These are phyloP conservation scores for Bisporella sp. DNA, from an alignment of 2,329 filamentous ascomycete species.

Conservation along the genomic window DNA sequence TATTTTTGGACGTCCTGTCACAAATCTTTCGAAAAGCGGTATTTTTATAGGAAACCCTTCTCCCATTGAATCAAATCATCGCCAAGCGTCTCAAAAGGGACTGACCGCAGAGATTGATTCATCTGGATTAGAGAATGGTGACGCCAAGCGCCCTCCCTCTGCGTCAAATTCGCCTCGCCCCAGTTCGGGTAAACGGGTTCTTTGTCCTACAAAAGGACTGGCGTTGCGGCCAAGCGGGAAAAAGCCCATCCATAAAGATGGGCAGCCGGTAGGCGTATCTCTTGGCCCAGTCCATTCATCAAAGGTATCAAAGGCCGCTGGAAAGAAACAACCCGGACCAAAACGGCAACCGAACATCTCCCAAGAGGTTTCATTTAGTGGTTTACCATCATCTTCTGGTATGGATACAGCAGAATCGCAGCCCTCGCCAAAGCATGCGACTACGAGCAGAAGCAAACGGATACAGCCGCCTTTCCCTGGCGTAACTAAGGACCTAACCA, in stretches of 20 bases:
- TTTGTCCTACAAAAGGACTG: constrained; percentile 4
- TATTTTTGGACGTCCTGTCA: too few species aligned
- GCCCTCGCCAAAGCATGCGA: constrained; percentile 5
- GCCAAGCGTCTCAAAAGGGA: constrained; percentile 12
- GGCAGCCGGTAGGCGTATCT: constrained; percentile 11
- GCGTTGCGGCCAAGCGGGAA: constrained; percentile 6
- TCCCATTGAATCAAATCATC: too few species aligned
- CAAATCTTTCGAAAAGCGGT: too few species aligned
- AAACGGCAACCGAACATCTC: constrained; percentile 6
- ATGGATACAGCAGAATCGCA: constrained; percentile 7
- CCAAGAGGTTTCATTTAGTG: constrained; percentile 7
- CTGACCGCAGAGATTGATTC: neutral
- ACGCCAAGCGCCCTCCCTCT: neutral
- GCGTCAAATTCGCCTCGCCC: neutral
- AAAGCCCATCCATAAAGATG: constrained; percentile 9
- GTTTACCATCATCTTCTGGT: constrained; percentile 8
- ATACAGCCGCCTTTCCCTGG: too few species aligned
- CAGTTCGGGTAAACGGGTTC: constrained; percentile 1
- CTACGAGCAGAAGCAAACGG: constrained; percentile 11
- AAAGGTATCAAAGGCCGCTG: constrained; percentile 15
- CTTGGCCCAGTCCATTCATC: constrained; percentile 14
- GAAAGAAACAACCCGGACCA: constrained; percentile 11
- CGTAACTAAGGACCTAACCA: too few species aligned
- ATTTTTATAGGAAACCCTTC: too few species aligned
- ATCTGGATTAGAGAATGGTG: constrained; percentile 3